Evolutionary conservation across 192 early-diverging fungal species (phyloP), one percentile per base, ranked within the genome.

Genomic region (Polychytrium aggregatum): DNA sequence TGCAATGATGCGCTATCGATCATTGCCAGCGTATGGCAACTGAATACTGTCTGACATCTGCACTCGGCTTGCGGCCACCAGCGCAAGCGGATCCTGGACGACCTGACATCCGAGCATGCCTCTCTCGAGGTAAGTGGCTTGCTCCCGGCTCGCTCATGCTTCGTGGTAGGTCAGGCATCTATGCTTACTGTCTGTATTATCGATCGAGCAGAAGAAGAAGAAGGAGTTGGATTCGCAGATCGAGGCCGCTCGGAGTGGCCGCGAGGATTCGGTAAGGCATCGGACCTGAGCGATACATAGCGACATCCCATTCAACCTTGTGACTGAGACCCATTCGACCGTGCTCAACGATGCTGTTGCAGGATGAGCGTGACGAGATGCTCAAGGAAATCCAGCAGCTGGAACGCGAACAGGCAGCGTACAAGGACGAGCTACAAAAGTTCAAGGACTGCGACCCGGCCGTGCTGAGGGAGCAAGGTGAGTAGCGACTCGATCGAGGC

Each of bases 391-490:
- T 86, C 30, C 58, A 49, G 1, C 76, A 79, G 26, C 50, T 70
- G 16, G 68, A 83, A 54, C 42, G 62, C 0, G 9, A 38, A 22
- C 59, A 71, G 25, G 57, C 46, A 9, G 36, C 44, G 3, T 57
- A 82, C 48, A 57, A 68, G 41, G 47, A 49, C 9, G 83, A 85
- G 60, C 59, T 92, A 29, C 57, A 65, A 24, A 46, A 71, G 54
- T 90, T 82, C 60, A 62, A 67, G 21, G 87, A 88, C 51, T 81
- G 76, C 50, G 90, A 93, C 57, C 87, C 90, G 0, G 69, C 52
- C 1, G n/a, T 84, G 29, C 60, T 90, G 28, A 65, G 70, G 35
- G 72, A 68, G 18, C 85, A 84, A 64, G 63, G 79, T 68, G 67
- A 52, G 36, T 7, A 3, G 16, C 24, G 9, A 16, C 6, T 10